Evolutionary conservation across 2,329 filamentous ascomycete genomes (phyloP), one percentile per base, ranked within the genome.

Genomic region (Mycocentrospora acerina): DNA sequence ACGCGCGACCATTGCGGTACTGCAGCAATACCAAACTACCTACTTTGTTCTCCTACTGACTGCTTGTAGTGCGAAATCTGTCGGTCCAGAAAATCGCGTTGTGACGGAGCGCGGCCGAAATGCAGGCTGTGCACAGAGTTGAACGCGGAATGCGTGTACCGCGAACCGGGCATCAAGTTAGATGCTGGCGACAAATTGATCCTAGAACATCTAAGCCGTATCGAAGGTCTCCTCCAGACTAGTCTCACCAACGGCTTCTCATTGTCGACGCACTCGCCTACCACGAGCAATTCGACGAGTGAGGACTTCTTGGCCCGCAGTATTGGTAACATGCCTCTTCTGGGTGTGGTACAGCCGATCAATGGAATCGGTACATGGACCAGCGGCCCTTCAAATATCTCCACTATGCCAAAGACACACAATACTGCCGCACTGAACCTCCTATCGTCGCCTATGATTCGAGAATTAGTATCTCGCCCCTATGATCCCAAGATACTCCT

Each of bases 101-200:
- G 86, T 65, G 86, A 90, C 63, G 86, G 86, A 37, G 85, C 79
- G 8, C 83, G 88, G 53, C 88, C 88, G 29, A 91, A 90, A 67
- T 93, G 88, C 71, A 86, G 88, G 66, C 81, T 93, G 24, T 93
- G 88, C 69, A 82, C 84, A 8, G 88, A 91, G 62, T 74, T 91
- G 27, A 86, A 87, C 37, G 88, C 86, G 29, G 86, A 91, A 48
- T 93, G 88, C 66, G 78, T 90, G 50, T 93, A 93, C 66, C 80
- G 88, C 48, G 88, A 93, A 63, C 88, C 88, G 6, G 87, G 87
- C 3, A 88, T 91, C 72, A 93, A 93, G 69, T 79, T 93, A 8
- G 88, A 93, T 63, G 86, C 87, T 24, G 88, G 88, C 50, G 88
- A 91, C 72, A 91, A 90, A 70, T 74, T 93, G 40, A 93, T 93